phyloP scores from a whole-genome alignment of 441 rosid species.

The Syzygium malaccense region DNA sequence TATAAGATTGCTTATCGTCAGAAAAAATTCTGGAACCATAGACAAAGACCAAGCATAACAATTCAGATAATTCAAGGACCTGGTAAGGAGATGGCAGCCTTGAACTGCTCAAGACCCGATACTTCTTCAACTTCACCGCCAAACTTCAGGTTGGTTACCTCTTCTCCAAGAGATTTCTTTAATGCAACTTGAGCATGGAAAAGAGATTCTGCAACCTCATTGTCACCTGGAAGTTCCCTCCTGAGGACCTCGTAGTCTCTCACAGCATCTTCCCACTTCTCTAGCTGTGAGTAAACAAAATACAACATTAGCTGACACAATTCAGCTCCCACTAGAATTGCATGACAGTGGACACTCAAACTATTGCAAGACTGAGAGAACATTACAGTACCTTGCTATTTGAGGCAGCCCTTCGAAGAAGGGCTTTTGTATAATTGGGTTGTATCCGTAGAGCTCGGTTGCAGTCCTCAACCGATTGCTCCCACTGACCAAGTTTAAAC shows the following conservation, averaged over 20 bases:
- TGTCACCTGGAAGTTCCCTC: constrained; percentile 74
- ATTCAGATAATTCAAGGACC: constrained; percentile 21
- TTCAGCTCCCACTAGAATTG: not conserved
- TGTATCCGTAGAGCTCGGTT: constrained; percentile 61
- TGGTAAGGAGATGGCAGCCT: constrained; percentile 64
- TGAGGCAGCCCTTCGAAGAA: constrained; percentile 89
- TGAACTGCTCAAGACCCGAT: constrained; percentile 63
- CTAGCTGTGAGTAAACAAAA: constrained; percentile 3
- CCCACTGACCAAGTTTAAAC: constrained; percentile 79
- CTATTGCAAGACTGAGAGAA: not conserved
- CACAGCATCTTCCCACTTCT: constrained; percentile 72
- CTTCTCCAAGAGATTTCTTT: constrained; percentile 92
- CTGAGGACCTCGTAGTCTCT: constrained; percentile 81
- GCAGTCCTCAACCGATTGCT: constrained; percentile 73
- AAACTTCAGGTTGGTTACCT: constrained; percentile 76
- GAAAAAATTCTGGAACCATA: not conserved
- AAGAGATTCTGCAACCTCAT: constrained; percentile 78
- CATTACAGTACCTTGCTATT: constrained; percentile 52
- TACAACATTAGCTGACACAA: not conserved
- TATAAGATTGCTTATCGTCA: not conserved
- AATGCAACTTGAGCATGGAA: constrained; percentile 9
- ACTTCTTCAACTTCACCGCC: constrained; percentile 73
- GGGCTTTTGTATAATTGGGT: constrained; percentile 73
- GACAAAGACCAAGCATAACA: not conserved
- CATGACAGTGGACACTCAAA: not conserved